phyloP scores from a whole-genome alignment of 306 rosid species.

The Vigna angularis region DNA sequence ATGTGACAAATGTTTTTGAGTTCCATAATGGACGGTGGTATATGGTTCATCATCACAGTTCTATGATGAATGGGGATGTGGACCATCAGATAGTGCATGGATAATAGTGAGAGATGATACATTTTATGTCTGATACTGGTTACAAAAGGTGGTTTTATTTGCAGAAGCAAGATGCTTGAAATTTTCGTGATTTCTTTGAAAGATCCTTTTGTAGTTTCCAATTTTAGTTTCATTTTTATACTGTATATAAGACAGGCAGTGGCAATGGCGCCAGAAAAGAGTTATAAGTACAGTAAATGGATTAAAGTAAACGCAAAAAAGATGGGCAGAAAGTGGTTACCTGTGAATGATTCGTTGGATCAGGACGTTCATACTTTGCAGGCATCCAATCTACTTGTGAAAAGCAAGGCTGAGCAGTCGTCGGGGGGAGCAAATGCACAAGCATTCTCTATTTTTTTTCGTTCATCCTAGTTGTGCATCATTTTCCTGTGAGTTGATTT shows the following conservation, averaged over 20 bases:
- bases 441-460: conserved; percentile 43
- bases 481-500: conserved; percentile 35
- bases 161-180: conserved; percentile 65
- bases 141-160: conserved; percentile 58
- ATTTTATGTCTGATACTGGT: conserved; percentile 62
- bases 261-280: conserved; percentile 40
- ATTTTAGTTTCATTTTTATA: conserved; percentile 66
- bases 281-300: conserved; percentile 41
- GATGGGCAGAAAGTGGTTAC: conserved; percentile 31
- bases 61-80: conserved; percentile 79
- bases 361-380: background rate
- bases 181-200: conserved; percentile 57
- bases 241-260: conserved; percentile 60
- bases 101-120: conserved; percentile 52
- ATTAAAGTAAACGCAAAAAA: conserved; percentile 35
- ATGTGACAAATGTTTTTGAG: conserved; percentile 80
- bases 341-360: conserved; percentile 33
- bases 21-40: conserved; percentile 85
- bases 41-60: conserved; percentile 96
- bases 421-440: conserved; percentile 41
- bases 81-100: conserved; percentile 77
- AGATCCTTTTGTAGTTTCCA: conserved; percentile 56
- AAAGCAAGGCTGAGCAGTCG: conserved; percentile 15
- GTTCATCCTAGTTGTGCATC: conserved; percentile 28
- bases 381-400: conserved; percentile 30